Conservation (phyloP, 1,284 basidiomycete species). For the Ganoderma boninense region DNA sequence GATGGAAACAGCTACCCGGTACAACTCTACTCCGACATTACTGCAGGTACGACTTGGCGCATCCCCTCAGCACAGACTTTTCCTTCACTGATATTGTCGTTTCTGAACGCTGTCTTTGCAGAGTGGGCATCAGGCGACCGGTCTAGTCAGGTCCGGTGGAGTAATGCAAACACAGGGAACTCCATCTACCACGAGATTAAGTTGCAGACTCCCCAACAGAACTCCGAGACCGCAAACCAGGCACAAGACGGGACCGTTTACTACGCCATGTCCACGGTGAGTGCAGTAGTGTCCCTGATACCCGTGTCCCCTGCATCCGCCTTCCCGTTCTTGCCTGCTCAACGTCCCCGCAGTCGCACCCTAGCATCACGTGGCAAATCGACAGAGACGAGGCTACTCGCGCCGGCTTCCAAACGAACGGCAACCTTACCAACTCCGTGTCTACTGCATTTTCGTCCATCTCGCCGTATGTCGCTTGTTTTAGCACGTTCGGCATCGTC, state of each 20-base stretch:
- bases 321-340: not conserved
- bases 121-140: slow-evolving; percentile 35
- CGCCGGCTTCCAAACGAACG: slow-evolving; percentile 23
- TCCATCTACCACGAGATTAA: slow-evolving; percentile 32
- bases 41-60: slow-evolving; percentile 32
- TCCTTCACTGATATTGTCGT: not conserved
- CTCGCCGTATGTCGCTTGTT: slow-evolving; percentile 18
- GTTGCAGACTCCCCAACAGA: slow-evolving; percentile 25
- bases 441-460: slow-evolving; percentile 26
- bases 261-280: slow-evolving; percentile 32
- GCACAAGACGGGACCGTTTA: slow-evolving; percentile 36
- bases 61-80: not conserved
- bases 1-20: slow-evolving; percentile 44
- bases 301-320: not conserved
- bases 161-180: slow-evolving; percentile 16
- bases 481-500: not conserved
- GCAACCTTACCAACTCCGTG: slow-evolving; percentile 21
- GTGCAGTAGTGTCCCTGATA: not conserved
- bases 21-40: slow-evolving; percentile 47
- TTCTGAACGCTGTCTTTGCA: not conserved
- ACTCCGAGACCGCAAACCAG: slow-evolving; percentile 30
- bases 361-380: slow-evolving; percentile 31
- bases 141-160: slow-evolving; percentile 24
- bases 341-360: slow-evolving; percentile 12
- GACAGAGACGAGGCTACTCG: slow-evolving; percentile 19